These are phyloP conservation scores for Leccinum subgranulosum DNA, from an alignment of 768 basidiomycete species.

Conservation along the genomic window DNA sequence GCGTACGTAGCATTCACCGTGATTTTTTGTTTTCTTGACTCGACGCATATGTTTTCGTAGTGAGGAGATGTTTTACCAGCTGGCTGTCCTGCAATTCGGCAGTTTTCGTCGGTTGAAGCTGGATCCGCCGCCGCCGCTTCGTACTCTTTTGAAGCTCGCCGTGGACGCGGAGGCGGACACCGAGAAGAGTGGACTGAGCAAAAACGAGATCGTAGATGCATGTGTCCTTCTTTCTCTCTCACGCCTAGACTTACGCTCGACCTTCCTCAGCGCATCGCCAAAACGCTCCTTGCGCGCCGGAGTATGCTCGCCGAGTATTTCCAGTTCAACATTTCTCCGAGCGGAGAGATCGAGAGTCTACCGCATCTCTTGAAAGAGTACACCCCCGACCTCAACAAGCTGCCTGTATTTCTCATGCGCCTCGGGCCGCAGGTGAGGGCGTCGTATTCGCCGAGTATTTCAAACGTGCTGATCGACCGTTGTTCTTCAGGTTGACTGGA, in stretches of 20 bases:
- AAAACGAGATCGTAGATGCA: constrained; percentile 70
- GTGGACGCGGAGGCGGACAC: constrained; percentile 62
- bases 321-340: constrained; percentile 62
- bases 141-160: constrained; percentile 71
- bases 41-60: constrained; percentile 35
- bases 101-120: constrained; percentile 72
- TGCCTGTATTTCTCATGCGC: constrained; percentile 87
- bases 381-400: constrained; percentile 85
- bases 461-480: background rate
- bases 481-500: constrained; percentile 77
- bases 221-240: constrained; percentile 18
- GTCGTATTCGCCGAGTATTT: background rate
- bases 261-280: constrained; percentile 53
- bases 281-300: constrained; percentile 55
- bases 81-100: constrained; percentile 89
- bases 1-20: constrained; percentile 52
- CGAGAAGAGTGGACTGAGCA: constrained; percentile 48
- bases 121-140: constrained; percentile 76
- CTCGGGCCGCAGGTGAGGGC: constrained; percentile 79
- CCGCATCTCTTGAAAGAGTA: constrained; percentile 85
- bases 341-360: constrained; percentile 69
- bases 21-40: background rate
- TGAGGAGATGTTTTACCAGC: constrained; percentile 94
- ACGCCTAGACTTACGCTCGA: background rate
- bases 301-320: constrained; percentile 96